These are phyloP conservation scores for Solanum aculeatissimum DNA, from an alignment of 305 asterid genomes.

Conservation along the genomic window DNA sequence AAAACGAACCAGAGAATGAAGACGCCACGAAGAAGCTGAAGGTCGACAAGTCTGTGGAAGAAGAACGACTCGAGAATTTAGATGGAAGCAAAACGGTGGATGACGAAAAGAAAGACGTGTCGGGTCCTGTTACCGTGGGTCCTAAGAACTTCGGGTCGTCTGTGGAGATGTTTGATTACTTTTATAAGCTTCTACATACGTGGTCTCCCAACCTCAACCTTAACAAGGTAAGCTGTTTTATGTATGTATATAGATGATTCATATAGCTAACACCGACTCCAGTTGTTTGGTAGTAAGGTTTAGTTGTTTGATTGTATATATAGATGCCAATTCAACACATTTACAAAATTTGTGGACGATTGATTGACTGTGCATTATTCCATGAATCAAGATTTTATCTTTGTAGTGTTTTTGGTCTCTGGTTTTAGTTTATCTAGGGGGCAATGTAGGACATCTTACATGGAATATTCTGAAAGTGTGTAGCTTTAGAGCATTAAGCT, in stretches of 20 bases:
- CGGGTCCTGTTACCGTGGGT: slow-evolving; percentile 29
- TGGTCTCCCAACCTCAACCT: slow-evolving; percentile 54
- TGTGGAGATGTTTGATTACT: slow-evolving; percentile 65
- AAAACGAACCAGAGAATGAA: neutral
- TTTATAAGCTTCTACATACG: slow-evolving; percentile 48
- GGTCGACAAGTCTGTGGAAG: slow-evolving; percentile 18
- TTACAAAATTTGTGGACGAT: neutral
- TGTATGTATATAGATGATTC: neutral
- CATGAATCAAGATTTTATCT: neutral
- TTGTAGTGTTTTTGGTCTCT: neutral
- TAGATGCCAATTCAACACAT: neutral
- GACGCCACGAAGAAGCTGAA: slow-evolving; percentile 19
- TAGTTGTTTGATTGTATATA: neutral
- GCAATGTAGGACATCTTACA: neutral
- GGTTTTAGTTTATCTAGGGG: neutral
- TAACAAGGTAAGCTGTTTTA: slow-evolving; percentile 39
- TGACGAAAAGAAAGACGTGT: slow-evolving; percentile 2
- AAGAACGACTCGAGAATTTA: neutral
- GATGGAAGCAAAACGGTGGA: neutral
- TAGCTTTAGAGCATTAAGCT: neutral
- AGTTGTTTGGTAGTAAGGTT: neutral
- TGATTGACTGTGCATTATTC: neutral
- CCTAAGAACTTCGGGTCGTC: slow-evolving; percentile 56
- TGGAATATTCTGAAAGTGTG: neutral
- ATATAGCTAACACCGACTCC: neutral